Base-by-base conservation (phyloP, 495 filamentous ascomycete genomes). In the Penicillium pulvis region DNA sequence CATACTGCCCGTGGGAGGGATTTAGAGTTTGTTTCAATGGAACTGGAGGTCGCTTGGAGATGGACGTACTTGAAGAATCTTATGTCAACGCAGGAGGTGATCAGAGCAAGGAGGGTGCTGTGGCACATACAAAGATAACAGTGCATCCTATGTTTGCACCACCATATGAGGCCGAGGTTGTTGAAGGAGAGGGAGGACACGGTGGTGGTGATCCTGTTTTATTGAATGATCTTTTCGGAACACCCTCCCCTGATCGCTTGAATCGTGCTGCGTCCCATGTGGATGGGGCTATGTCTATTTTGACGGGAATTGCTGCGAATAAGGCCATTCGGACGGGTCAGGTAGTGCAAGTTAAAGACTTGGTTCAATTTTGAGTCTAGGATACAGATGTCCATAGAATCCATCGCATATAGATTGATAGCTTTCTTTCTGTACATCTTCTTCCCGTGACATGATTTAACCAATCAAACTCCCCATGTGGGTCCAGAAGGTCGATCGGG, bases 271-370 rank as follows among this genome's bases (percentile, higher is more conserved):
- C 71, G 16, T 67, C 65, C 17, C 80, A 84, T 65, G 60, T 84
- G 10, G 81, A 86, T 56, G 83, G 82, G 3, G 82, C 81, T 0
- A 68, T 76, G 59, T 82, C 80, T 6, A 84, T 86, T 44, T 36
- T 83, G 58, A 84, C 81, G 0, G 83, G 82, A 0, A 82, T 86
- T 59, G 81, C 80, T 26, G 82, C 82, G 6, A 86, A 85, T 56
- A 71, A 66, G 65, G 82, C 82, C 6, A 81, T 85, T 35, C 74
- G 76, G 1, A 84, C 77, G 47, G 82, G 81, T 0, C 74, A 71
- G 42, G 50, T 68, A 10, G 68, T 73, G 17, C 60, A 66, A 8
- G 67, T 72, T 1, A 57, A 66, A 42, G 69, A 72, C 51, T 23
- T 72, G 14, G 58, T 72, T 10, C 35, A 63, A 31, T 57, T 71